phyloP scores from a whole-genome alignment of 164 flowering plant genomes.

The Santalum album region DNA sequence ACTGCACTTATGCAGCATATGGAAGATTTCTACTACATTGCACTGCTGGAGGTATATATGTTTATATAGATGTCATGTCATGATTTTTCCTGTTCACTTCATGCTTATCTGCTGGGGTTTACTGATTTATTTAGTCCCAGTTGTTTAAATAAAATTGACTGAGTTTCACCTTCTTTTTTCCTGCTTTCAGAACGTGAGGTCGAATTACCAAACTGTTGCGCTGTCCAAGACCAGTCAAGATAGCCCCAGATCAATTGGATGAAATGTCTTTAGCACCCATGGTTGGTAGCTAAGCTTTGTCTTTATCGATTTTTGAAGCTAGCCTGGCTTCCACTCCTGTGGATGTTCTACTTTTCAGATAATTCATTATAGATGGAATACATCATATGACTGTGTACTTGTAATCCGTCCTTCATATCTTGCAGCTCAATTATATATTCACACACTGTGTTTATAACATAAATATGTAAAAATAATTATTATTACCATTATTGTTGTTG shows the following conservation, averaged over 20 bases:
- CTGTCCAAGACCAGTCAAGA: slow-evolving; percentile 16
- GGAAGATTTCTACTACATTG: slow-evolving; percentile 92
- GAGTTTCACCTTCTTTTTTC: neutral
- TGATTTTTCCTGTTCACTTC: neutral
- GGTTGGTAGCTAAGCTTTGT: neutral
- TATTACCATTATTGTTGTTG: too few species aligned
- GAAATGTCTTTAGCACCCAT: neutral
- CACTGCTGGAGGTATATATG: slow-evolving; percentile 68
- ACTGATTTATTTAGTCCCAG: too few species aligned
- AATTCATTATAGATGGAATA: too few species aligned
- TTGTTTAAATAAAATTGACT: too few species aligned
- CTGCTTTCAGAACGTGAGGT: slow-evolving; percentile 52
- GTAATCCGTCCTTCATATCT: too few species aligned
- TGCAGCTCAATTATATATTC: too few species aligned
- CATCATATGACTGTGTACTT: too few species aligned
- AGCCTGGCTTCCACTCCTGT: too few species aligned
- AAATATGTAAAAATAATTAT: too few species aligned
- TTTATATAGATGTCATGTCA: neutral
- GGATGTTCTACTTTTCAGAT: too few species aligned
- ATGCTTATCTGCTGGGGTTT: neutral
- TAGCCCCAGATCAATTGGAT: slow-evolving; percentile 7
- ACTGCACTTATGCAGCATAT: slow-evolving; percentile 97
- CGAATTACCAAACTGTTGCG: slow-evolving; percentile 34
- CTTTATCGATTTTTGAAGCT: neutral
- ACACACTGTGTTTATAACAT: too few species aligned